Conservation (phyloP, 441 rosid species). For the Raphanus hybrid region DNA sequence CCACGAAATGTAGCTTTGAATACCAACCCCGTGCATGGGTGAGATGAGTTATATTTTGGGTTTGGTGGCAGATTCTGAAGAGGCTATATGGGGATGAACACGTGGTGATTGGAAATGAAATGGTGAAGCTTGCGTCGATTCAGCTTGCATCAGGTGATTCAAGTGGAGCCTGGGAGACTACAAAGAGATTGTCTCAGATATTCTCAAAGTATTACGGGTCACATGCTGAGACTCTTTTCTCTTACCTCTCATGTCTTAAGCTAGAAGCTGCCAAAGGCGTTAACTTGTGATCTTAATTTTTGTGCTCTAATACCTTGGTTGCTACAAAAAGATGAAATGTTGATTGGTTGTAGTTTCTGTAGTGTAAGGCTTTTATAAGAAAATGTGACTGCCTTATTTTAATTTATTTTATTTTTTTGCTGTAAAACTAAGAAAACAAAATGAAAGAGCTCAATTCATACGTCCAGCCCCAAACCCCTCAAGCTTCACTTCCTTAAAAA, state of each 20-base stretch:
- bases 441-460: background rate
- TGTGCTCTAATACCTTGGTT: background rate
- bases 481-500: background rate
- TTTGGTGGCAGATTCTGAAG: constrained; percentile 65
- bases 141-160: constrained; percentile 55
- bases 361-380: background rate
- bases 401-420: too few relatives aligned
- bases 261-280: constrained; percentile 38
- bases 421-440: background rate
- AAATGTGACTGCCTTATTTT: background rate
- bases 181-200: constrained; percentile 47
- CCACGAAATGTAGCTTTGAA: background rate
- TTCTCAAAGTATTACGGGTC: constrained; percentile 64
- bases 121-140: constrained; percentile 78
- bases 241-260: constrained; percentile 53
- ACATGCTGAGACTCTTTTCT: constrained; percentile 54
- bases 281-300: constrained; percentile 17
- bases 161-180: constrained; percentile 47
- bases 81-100: constrained; percentile 64
- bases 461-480: background rate
- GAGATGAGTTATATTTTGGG: constrained; percentile 22
- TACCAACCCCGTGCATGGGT: background rate
- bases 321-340: background rate
- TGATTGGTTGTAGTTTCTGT: background rate
- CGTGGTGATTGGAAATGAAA: constrained; percentile 78